Evolutionary conservation across 2,329 filamentous ascomycete genomes (phyloP), one percentile per base, ranked within the genome.

Genomic region (Claviceps capensis): DNA sequence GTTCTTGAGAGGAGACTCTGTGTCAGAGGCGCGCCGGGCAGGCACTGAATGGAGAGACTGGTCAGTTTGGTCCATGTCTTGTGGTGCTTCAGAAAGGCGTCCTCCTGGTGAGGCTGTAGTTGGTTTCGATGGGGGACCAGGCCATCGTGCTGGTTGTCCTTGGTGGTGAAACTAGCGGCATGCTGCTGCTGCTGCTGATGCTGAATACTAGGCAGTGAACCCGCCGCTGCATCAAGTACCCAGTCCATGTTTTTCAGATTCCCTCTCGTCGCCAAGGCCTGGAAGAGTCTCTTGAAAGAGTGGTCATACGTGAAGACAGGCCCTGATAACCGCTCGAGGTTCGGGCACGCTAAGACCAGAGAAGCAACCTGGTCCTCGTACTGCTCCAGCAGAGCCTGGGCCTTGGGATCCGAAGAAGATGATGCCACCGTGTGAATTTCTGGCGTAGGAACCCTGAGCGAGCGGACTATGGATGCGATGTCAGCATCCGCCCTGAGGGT

Each of bases 261-360:
- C 23, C 59, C 62, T 26, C 81, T 69, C 0, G 79, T 80, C 6
- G 78, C 78, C 17, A 85, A 61, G 0, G 81, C 79, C 54, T 84
- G 75, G 52, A 78, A 74, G 9, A 81, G 67, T 47, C 74, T 73
- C 60, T 71, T 76, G 58, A 77, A 81, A 1, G 72, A 69, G 62
- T 81, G 76, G 51, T 76, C 69, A 60, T 82, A 81, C 3, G 65
- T 63, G 2, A 74, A 71, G 51, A 77, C 71, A 41, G 77, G 75
- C 0, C 80, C 79, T 11, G 72, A 65, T 6, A 84, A 65, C 48
- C 72, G 70, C 64, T 84, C 80, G 11, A 85, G 67, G 56, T 83
- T 83, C 2, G 81, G 81, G 52, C 80, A 84, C 0, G 78, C 75
- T 79, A 82, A 81, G 53, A 84, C 69, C 23, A 84, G 64, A 5